Percentiles rank a stretch among this genome's conserved stretches.
These are phyloP conservation scores for Salix arbutifolia DNA, from an alignment of 345 rosid species.

Conservation along the genomic window DNA sequence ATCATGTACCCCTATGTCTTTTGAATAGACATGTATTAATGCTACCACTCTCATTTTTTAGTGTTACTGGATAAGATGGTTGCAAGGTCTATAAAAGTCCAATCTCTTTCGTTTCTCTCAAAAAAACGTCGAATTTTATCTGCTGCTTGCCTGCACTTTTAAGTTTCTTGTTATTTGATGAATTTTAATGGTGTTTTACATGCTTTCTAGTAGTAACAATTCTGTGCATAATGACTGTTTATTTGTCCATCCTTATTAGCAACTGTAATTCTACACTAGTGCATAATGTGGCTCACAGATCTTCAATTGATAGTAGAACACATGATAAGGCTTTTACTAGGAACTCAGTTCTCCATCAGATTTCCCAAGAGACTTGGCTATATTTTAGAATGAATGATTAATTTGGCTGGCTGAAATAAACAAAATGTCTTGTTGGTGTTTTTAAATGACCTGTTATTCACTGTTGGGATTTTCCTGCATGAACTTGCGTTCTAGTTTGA, in stretches of 20 bases:
- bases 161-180: neutral
- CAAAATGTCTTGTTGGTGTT: neutral
- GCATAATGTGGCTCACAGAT: neutral
- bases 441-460: neutral
- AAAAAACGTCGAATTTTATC: neutral
- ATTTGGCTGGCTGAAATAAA: neutral
- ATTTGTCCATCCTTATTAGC: neutral
- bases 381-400: neutral
- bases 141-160: neutral
- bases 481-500: neutral
- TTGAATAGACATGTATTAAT: neutral
- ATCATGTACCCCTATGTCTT: neutral
- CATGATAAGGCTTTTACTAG: neutral
- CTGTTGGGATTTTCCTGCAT: neutral
- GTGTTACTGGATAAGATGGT: neutral
- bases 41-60: neutral
- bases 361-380: neutral
- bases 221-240: neutral
- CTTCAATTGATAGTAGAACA: neutral
- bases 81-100: neutral
- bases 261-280: neutral
- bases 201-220: neutral
- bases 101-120: neutral
- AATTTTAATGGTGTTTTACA: no score
- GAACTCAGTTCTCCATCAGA: neutral